These are phyloP conservation scores for Colletotrichum tropicale DNA, from an alignment of 2,329 filamentous ascomycete species.

Conservation along the genomic window DNA sequence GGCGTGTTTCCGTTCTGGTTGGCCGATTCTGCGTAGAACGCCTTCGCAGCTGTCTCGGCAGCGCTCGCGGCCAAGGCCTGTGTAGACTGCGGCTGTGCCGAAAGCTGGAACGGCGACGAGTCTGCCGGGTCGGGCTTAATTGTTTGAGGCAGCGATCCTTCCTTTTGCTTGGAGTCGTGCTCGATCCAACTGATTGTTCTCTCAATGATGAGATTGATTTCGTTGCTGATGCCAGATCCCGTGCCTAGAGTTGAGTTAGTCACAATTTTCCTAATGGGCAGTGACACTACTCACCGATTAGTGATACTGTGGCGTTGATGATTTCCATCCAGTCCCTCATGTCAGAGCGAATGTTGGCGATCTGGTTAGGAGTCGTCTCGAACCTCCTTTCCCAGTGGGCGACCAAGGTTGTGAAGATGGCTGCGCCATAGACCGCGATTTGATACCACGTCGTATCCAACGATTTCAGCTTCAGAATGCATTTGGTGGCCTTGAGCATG, in stretches of 20 bases:
- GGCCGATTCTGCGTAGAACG: constrained; percentile 30
- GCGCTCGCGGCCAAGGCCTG: background rate
- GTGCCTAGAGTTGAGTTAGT: constrained; percentile 38
- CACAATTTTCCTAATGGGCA: rapidly evolving
- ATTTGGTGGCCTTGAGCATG: constrained; percentile 64
- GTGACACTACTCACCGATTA: constrained; percentile 61
- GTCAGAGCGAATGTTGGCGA: constrained; percentile 65
- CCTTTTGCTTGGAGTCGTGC: constrained; percentile 40
- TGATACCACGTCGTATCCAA: constrained; percentile 83
- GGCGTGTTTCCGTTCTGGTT: constrained; percentile 28
- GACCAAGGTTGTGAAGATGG: constrained; percentile 75
- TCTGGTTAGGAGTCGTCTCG: constrained; percentile 60
- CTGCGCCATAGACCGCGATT: constrained; percentile 72
- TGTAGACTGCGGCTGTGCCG: background rate
- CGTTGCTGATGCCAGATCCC: constrained; percentile 45
- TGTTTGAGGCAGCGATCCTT: background rate
- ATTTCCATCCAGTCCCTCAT: constrained; percentile 75
- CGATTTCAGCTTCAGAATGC: constrained; percentile 67
- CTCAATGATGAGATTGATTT: constrained; percentile 53
- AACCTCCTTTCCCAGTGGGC: constrained; percentile 71
- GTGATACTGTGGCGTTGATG: constrained; percentile 66
- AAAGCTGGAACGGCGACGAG: background rate
- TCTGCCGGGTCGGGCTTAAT: constrained; percentile 10
- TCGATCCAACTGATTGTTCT: constrained; percentile 59
- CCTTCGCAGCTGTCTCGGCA: constrained; percentile 27